Conservation (phyloP, 495 filamentous ascomycete species). For the Amphirosellinia nigrospora region DNA sequence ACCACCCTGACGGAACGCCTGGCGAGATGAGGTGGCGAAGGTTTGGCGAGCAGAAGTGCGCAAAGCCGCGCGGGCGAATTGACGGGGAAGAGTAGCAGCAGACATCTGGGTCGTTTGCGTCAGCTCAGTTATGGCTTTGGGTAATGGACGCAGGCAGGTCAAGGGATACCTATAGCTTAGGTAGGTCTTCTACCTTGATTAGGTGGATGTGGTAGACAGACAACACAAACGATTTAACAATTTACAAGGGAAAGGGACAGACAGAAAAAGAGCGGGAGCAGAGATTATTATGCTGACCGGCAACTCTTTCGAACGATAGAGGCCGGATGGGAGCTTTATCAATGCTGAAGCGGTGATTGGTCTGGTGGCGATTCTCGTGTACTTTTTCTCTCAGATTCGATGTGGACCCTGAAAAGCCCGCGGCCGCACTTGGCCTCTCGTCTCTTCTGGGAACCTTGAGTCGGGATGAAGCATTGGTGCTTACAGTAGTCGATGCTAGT, state of each 20-base stretch:
- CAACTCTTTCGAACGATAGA: background rate
- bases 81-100: slow-evolving; percentile 49
- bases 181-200: background rate
- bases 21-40: slow-evolving; percentile 56
- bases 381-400: slow-evolving; percentile 13
- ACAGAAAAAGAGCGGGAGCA: background rate
- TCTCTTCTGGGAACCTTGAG: background rate
- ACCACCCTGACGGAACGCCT: slow-evolving; percentile 67
- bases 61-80: slow-evolving; percentile 63
- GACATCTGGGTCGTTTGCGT: slow-evolving; percentile 48
- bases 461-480: background rate
- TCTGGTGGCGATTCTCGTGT: slow-evolving; percentile 2
- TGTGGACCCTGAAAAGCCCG: slow-evolving; percentile 20
- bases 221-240: background rate
- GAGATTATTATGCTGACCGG: background rate
- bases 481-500: background rate
- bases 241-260: background rate
- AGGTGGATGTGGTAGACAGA: background rate
- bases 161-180: slow-evolving; percentile 24
- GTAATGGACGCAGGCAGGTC: background rate
- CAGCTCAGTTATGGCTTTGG: slow-evolving; percentile 18
- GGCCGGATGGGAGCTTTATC: slow-evolving; percentile 17
- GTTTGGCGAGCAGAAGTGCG: slow-evolving; percentile 59
- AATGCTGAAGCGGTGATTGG: slow-evolving; percentile 26
- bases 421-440: background rate